phyloP scores from a whole-genome alignment of 768 basidiomycete genomes.

The Suillus subluteus region DNA sequence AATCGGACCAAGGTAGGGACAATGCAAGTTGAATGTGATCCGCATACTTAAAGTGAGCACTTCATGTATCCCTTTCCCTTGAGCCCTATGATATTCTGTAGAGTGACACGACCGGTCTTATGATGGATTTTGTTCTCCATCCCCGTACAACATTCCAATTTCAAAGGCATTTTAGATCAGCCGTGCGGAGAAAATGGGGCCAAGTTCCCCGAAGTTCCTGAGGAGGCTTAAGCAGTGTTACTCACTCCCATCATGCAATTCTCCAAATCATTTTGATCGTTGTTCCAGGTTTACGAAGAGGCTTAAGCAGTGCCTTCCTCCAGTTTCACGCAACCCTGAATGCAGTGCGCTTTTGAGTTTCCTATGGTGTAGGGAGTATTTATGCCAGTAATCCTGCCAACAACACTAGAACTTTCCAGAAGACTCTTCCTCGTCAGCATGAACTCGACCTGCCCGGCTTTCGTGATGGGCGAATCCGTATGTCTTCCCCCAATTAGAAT shows the following conservation, averaged over 20 bases:
- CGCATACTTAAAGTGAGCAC: background rate
- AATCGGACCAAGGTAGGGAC: background rate
- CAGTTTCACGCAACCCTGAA: background rate
- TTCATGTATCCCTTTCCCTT: background rate
- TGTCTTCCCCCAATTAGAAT: constrained; percentile 38
- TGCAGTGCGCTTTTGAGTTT: background rate
- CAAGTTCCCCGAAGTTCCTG: constrained; percentile 26
- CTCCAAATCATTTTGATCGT: too few species aligned
- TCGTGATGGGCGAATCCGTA: constrained; percentile 37
- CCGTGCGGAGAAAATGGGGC: constrained; percentile 89
- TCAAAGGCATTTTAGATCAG: constrained; percentile 93
- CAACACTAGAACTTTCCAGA: too few species aligned
- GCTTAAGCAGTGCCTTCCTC: too few species aligned
- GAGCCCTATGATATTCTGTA: too few species aligned
- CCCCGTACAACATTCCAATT: constrained; percentile 89
- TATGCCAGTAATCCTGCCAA: too few species aligned
- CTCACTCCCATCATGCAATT: too few species aligned
- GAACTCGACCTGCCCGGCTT: constrained; percentile 41
- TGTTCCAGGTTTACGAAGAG: too few species aligned
- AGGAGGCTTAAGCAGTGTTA: too few species aligned
- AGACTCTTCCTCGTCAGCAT: constrained; percentile 20
- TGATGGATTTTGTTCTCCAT: constrained; percentile 57
- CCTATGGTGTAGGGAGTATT: too few species aligned
- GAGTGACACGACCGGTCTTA: constrained; percentile 89
- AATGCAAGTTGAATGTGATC: too few species aligned